These are phyloP conservation scores for Anthracocystis setariae DNA, from an alignment of 1,284 basidiomycete genomes.

Conservation along the genomic window DNA sequence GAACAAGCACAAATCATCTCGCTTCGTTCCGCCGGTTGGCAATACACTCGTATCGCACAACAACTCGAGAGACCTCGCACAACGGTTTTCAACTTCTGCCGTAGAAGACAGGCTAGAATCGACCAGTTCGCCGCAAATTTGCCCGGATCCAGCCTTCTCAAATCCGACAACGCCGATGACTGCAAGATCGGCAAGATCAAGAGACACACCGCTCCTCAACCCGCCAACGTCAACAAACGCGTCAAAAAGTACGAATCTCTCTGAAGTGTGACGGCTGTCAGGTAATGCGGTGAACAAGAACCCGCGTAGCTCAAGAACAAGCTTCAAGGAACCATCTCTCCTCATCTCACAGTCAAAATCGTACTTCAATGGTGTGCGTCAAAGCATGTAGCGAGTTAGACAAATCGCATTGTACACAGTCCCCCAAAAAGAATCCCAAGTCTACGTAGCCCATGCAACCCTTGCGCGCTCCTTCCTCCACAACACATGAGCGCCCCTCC, in stretches of 20 bases:
- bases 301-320: no score
- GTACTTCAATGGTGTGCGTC: no score
- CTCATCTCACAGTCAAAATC: background rate
- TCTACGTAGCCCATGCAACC: slow-evolving; percentile 30
- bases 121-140: background rate
- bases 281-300: no score
- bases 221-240: no score
- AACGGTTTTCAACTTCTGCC: slow-evolving; percentile 9
- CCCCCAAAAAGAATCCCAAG: background rate
- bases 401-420: background rate
- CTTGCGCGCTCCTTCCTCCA: slow-evolving; percentile 41
- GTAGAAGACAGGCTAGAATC: slow-evolving; percentile 1
- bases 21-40: slow-evolving; percentile 11
- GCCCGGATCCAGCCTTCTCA: background rate
- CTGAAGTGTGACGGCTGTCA: no score
- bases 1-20: slow-evolving; percentile 15
- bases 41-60: slow-evolving; percentile 1
- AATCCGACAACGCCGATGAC: background rate
- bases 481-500: slow-evolving; percentile 41
- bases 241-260: no score
- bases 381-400: no score
- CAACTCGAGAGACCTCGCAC: background rate
- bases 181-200: background rate
- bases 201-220: background rate
- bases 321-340: background rate